These are phyloP conservation scores for Paxillus rubicundulus DNA, from an alignment of 768 basidiomycete species.

Conservation along the genomic window DNA sequence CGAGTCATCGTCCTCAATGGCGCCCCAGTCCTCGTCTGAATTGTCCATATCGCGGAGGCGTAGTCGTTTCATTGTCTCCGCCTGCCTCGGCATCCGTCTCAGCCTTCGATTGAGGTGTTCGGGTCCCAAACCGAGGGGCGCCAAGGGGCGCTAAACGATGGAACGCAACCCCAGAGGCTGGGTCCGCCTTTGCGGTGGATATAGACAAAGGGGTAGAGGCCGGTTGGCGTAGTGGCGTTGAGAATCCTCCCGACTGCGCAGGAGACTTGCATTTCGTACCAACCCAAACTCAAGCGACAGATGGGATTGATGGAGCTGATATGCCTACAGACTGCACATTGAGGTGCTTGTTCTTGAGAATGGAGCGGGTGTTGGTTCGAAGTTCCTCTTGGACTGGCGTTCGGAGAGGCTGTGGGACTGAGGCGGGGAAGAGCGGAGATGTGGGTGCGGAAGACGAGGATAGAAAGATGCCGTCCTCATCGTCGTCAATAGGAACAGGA, in stretches of 20 bases:
- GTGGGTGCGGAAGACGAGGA: slow-evolving; percentile 44
- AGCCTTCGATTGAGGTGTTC: slow-evolving; percentile 33
- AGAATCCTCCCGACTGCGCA: slow-evolving; percentile 42
- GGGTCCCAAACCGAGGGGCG: slow-evolving; percentile 33
- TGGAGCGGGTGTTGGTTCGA: too few species aligned
- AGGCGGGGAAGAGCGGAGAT: slow-evolving; percentile 43
- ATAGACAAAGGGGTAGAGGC: slow-evolving; percentile 37
- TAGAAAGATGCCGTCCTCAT: slow-evolving; percentile 58
- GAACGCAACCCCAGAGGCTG: too few species aligned
- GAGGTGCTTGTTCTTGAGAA: too few species aligned
- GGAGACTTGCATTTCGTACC: slow-evolving; percentile 69
- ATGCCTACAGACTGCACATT: slow-evolving; percentile 19
- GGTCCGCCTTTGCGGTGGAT: slow-evolving; percentile 32
- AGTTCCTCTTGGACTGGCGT: too few species aligned
- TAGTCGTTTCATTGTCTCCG: slow-evolving; percentile 62
- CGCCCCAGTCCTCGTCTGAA: too few species aligned
- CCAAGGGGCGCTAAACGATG: too few species aligned
- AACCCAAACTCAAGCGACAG: slow-evolving; percentile 36
- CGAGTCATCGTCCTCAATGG: slow-evolving; percentile 46
- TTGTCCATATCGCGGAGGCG: too few species aligned
- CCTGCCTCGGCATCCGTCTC: slow-evolving; percentile 47
- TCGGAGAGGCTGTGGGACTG: slow-evolving; percentile 49
- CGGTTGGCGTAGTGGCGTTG: too few species aligned
- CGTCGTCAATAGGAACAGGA: slow-evolving; percentile 50
- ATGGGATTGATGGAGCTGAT: slow-evolving; percentile 4